Base-by-base conservation (phyloP, 371 early-diverging fungal species). In the Mucor mucedo region DNA sequence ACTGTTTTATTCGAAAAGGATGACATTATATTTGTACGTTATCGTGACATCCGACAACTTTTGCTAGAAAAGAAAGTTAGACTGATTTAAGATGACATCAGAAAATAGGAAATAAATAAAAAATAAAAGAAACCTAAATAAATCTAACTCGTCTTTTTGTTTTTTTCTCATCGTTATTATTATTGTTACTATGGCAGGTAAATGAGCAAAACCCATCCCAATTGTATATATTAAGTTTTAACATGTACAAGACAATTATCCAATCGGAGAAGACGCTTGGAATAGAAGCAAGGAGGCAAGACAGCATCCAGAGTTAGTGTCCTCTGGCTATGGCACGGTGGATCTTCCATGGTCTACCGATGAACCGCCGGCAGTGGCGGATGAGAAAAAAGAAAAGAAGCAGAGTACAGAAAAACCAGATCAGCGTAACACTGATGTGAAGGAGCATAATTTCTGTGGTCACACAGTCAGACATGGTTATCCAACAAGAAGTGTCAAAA, bases 261-360 rank as follows among this genome's bases (percentile, higher is more conserved):
- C 55, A 14, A n/a, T 58, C 4, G 79, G 70, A 1, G 66, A 76
- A 49, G 70, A 73, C 49, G 7, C 50, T 27, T 50, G 50, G 50
- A 50, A 50, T 5, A 6, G 50, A 8, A 30, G 50, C 30, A 50
- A 50, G 28, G 50, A 50, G 28, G 7, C 11, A 29, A 50, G 30
- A 50, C 27, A 9, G 2, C 50, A 50, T 10, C 50, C 50, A 29
- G 50, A 50, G 10, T 28, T 50, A 3, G 47, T 68, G 6, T 70
- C 76, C 0, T 76, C 76, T 44, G 81, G 78, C 4, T 61, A 79
- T 55, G 79, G 79, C 2, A 79, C 79, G 9, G 61, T 61, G 0
- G 53, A 66, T 40, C 10, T 56, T 3, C 57, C 55, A 30, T 66
- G 56, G 56, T 52, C 61, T 8, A 14, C 45, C 32, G 38, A 55